Conservation (phyloP, 306 rosid species). For the Gastrolobium bilobum region DNA sequence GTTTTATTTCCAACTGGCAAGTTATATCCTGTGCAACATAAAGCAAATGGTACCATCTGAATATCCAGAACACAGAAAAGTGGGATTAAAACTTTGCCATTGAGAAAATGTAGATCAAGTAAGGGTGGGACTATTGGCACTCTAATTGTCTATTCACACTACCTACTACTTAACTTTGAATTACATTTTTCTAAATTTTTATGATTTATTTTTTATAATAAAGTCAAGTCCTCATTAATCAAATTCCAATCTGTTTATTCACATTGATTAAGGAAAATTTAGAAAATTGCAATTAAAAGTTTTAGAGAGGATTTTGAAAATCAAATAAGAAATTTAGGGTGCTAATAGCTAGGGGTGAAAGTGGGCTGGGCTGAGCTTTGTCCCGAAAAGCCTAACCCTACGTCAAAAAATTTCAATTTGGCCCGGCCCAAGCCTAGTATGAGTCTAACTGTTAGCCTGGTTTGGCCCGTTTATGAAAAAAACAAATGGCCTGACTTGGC, state of each 20-base stretch:
- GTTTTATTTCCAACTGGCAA: neutral
- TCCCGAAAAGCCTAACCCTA: no score
- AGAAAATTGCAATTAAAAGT: conserved; percentile 11
- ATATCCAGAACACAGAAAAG: neutral
- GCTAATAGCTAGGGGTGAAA: no score
- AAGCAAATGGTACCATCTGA: neutral
- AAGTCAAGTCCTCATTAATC: neutral
- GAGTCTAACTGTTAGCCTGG: no score
- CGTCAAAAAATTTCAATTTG: no score
- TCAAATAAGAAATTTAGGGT: neutral
- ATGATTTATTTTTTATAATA: neutral
- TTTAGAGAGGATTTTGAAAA: neutral
- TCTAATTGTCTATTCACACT: neutral
- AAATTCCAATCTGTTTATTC: neutral
- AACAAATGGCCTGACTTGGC: no score
- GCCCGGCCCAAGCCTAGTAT: no score
- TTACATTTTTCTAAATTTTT: neutral
- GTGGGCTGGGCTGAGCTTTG: no score
- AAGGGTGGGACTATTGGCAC: neutral
- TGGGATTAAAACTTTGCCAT: neutral
- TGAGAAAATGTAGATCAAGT: neutral
- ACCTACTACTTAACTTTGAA: neutral
- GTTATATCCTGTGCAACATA: neutral
- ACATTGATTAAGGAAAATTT: neutral
- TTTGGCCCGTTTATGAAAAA: no score